Conservation (phyloP, 2,329 filamentous ascomycete genomes). For the Keithomyces neogunnii region DNA sequence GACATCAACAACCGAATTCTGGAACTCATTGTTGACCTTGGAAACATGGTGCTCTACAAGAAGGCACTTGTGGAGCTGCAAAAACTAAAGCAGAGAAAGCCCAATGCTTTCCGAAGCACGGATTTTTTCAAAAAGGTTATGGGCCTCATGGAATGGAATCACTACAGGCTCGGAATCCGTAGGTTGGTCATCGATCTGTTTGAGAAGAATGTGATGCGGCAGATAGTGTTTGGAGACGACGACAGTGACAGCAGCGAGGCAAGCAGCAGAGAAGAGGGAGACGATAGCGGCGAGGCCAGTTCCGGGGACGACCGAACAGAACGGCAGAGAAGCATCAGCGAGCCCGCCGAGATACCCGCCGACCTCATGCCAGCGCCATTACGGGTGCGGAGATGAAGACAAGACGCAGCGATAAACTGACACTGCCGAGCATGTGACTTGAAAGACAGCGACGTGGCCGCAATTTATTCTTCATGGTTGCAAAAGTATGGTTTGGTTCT, state of each 20-base stretch:
- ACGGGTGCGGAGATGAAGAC: slow-evolving; percentile 19
- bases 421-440: neutral
- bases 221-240: slow-evolving; percentile 64
- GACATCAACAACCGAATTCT: slow-evolving; percentile 71
- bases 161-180: slow-evolving; percentile 78
- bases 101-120: slow-evolving; percentile 65
- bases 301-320: slow-evolving; percentile 48
- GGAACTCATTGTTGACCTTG: slow-evolving; percentile 77
- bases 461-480: neutral
- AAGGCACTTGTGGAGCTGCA: slow-evolving; percentile 75
- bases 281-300: slow-evolving; percentile 43
- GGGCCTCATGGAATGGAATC: slow-evolving; percentile 76
- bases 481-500: too few relatives aligned
- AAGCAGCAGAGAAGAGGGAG: slow-evolving; percentile 43
- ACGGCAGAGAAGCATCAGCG: slow-evolving; percentile 46
- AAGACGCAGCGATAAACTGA: neutral
- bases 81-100: slow-evolving; percentile 68
- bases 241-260: slow-evolving; percentile 61
- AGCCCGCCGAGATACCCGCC: slow-evolving; percentile 27
- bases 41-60: slow-evolving; percentile 89
- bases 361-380: slow-evolving; percentile 26
- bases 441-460: neutral
- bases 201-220: slow-evolving; percentile 78
- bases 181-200: slow-evolving; percentile 92
- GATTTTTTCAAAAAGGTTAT: slow-evolving; percentile 79